phyloP scores from a whole-genome alignment of 2,329 filamentous ascomycete species.

The Magnaporthiopsis incrustans region DNA sequence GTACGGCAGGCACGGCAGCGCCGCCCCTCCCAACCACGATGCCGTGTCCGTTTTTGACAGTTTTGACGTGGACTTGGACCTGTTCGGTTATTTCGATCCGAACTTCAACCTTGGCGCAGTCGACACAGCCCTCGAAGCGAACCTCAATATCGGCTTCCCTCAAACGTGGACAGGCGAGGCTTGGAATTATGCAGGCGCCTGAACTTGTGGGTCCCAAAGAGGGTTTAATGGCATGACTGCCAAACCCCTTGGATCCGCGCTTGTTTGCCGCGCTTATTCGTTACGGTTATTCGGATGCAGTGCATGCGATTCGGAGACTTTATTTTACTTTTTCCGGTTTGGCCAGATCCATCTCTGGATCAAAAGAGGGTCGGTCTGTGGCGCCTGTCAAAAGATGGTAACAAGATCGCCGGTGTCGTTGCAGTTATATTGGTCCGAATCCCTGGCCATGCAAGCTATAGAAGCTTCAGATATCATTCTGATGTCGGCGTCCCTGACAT shows the following conservation, averaged over 20 bases:
- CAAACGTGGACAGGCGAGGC: conserved; percentile 35
- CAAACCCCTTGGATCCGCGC: too few species aligned
- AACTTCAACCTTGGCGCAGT: conserved; percentile 45
- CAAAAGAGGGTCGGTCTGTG: not conserved
- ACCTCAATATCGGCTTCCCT: conserved; percentile 44
- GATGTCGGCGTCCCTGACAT: not conserved
- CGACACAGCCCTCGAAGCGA: conserved; percentile 45
- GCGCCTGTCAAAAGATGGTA: not conserved
- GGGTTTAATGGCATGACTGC: too few species aligned
- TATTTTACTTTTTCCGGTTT: not conserved
- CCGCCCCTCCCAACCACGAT: conserved; percentile 15
- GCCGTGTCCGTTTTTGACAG: conserved; percentile 16
- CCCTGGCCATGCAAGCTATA: not conserved
- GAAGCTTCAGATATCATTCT: not conserved
- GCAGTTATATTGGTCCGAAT: not conserved
- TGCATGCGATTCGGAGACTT: not conserved
- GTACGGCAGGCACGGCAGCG: not conserved
- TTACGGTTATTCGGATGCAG: too few species aligned
- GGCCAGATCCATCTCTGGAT: not conserved
- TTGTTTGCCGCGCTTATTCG: not conserved
- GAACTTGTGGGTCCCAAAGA: not conserved
- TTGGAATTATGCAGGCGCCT: not conserved
- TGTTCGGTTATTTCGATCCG: conserved; percentile 48
- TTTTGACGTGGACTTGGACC: conserved; percentile 40
- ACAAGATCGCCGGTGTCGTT: not conserved